Evolutionary conservation across 129 eudicot species (phyloP).

Genomic region (Ambrosia trifida): DNA sequence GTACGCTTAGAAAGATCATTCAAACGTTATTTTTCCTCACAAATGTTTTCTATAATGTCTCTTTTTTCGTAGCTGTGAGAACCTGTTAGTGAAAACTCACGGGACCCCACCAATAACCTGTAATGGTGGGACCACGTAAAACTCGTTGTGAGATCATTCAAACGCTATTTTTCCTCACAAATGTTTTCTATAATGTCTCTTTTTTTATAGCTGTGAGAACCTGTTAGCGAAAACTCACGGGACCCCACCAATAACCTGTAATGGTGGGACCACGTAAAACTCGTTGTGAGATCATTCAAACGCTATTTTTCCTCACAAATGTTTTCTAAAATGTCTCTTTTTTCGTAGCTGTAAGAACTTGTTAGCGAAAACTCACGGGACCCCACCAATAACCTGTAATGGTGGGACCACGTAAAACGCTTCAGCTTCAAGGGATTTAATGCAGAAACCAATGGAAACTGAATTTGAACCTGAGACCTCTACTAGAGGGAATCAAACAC

Average conservation of each 20-base stretch:
- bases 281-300: not conserved
- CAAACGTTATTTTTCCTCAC: not conserved
- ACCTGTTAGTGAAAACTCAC: not conserved
- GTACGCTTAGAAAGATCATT: not conserved
- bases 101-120: not conserved
- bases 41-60: not conserved
- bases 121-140: not conserved
- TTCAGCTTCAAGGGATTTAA: not conserved
- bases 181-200: not conserved
- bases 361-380: not conserved
- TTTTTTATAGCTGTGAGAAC: not conserved
- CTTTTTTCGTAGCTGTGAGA: not conserved
- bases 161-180: not conserved
- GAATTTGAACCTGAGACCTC: not conserved
- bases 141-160: not conserved
- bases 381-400: not conserved
- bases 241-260: not conserved
- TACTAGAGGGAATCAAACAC: not conserved
- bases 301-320: not conserved
- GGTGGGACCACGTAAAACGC: not conserved
- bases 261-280: not conserved
- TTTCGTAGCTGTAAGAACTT: not conserved
- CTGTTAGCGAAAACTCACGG: not conserved
- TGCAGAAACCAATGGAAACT: not conserved
- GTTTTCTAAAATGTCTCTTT: not conserved